Percentiles rank a stretch among this genome's conserved stretches.
These are phyloP conservation scores for Daedaleopsis nitida DNA, from an alignment of 768 basidiomycete species.

Conservation along the genomic window DNA sequence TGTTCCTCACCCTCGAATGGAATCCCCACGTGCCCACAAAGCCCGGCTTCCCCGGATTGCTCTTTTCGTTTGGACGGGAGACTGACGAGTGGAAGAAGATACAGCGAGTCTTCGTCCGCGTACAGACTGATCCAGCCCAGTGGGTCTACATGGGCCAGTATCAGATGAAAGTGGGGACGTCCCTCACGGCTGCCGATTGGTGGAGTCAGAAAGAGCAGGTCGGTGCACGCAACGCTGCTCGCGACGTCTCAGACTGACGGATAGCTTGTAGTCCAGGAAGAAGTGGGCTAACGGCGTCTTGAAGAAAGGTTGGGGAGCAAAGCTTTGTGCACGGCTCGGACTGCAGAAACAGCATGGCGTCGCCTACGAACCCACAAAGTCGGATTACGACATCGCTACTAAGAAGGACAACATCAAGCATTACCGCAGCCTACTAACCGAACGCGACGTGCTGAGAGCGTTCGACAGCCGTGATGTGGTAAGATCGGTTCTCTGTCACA, in stretches of 20 bases:
- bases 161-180: neutral
- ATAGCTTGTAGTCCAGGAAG: neutral
- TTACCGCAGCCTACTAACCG: neutral
- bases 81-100: neutral
- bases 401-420: neutral
- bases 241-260: neutral
- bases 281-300: neutral
- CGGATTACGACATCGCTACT: neutral
- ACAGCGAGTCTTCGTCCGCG: neutral
- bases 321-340: neutral
- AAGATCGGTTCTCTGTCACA: too few relatives aligned
- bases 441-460: too few relatives aligned
- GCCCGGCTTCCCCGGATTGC: neutral
- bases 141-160: neutral
- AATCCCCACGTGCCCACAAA: conserved; percentile 1
- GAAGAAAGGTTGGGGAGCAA: neutral
- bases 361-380: neutral
- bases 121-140: neutral
- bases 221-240: neutral
- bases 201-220: neutral
- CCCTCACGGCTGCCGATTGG: neutral
- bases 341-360: neutral
- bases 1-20: neutral
- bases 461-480: neutral
- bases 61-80: neutral